A percentile compares a stretch with the other conserved stretches of the same genome.
phyloP scores from a whole-genome alignment of 306 rosid species.

The Citrullus colocynthis region DNA sequence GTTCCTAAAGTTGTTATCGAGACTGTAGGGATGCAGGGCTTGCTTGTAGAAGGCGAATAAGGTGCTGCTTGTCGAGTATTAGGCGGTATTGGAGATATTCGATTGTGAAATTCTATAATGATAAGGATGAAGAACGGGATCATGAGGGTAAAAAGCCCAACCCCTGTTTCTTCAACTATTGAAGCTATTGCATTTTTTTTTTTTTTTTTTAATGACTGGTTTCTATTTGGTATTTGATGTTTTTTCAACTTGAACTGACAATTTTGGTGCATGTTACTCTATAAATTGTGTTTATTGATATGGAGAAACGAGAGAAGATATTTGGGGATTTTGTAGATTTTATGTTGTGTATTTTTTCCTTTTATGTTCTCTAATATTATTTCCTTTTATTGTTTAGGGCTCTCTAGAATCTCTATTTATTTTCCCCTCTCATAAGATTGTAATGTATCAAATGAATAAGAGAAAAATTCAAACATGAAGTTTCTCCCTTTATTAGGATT shows the following conservation, averaged over 20 bases:
- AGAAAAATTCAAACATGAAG: no score
- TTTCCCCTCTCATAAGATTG: no score
- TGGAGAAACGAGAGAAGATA: not conserved
- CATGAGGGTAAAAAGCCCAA: conserved; percentile 17
- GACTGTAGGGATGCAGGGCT: conserved; percentile 37
- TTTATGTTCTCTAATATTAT: no score
- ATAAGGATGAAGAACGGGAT: conserved; percentile 3
- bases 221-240: not conserved
- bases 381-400: no score
- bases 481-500: no score
- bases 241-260: not conserved
- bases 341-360: no score
- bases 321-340: no score
- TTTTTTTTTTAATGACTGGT: not conserved
- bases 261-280: not conserved
- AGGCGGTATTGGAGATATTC: conserved; percentile 83
- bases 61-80: conserved; percentile 33
- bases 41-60: conserved; percentile 50
- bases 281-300: not conserved
- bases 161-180: not conserved
- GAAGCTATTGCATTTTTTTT: not conserved
- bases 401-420: no score
- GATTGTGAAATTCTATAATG: conserved; percentile 33
- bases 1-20: no score
- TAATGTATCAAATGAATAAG: no score